A percentile compares a stretch with the other conserved stretches of the same genome.
Conservation (phyloP, 352 stramenopile species). For the Globisporangium alternatum region DNA sequence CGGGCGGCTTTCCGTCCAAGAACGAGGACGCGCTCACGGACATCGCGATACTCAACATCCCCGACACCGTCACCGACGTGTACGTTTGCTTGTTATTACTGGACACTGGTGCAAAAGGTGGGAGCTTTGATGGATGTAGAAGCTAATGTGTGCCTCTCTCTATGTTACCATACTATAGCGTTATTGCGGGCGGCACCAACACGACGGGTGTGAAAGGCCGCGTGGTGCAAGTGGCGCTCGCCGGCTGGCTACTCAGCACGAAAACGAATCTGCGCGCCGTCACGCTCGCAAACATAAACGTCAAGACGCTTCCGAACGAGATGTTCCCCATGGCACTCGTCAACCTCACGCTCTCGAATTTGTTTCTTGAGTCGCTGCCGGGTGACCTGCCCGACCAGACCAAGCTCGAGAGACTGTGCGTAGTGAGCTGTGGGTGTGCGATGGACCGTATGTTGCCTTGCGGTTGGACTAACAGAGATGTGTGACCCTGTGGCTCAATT, state of each 20-base stretch:
- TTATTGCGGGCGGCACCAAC: slow-evolving; percentile 14
- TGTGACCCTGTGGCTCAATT: background rate
- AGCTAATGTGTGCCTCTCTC: background rate
- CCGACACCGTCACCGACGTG: slow-evolving; percentile 5
- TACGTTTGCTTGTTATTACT: slow-evolving; percentile 1
- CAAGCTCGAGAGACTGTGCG: slow-evolving; percentile 14
- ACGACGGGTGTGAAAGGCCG: slow-evolving; percentile 12
- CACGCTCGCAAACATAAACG: slow-evolving; percentile 18
- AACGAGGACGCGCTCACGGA: slow-evolving; percentile 17
- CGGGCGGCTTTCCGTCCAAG: slow-evolving; percentile 10
- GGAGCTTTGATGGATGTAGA: background rate
- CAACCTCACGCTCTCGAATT: slow-evolving; percentile 15
- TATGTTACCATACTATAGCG: background rate
- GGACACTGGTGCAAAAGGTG: background rate
- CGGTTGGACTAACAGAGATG: background rate
- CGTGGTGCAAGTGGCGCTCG: slow-evolving; percentile 8
- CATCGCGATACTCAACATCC: slow-evolving; percentile 12
- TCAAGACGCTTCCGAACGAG: slow-evolving; percentile 8
- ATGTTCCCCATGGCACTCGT: slow-evolving; percentile 17
- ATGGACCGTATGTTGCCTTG: background rate
- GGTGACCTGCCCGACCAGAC: slow-evolving; percentile 7
- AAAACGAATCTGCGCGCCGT: slow-evolving; percentile 13
- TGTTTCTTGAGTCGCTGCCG: slow-evolving; percentile 9
- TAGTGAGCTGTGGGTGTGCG: background rate
- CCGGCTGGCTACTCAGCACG: slow-evolving; percentile 13